A percentile compares a stretch with the other conserved stretches of the same genome.
Evolutionary conservation across 352 stramenopile species (phyloP).

Genomic region (Phytophthora hybrid): DNA sequence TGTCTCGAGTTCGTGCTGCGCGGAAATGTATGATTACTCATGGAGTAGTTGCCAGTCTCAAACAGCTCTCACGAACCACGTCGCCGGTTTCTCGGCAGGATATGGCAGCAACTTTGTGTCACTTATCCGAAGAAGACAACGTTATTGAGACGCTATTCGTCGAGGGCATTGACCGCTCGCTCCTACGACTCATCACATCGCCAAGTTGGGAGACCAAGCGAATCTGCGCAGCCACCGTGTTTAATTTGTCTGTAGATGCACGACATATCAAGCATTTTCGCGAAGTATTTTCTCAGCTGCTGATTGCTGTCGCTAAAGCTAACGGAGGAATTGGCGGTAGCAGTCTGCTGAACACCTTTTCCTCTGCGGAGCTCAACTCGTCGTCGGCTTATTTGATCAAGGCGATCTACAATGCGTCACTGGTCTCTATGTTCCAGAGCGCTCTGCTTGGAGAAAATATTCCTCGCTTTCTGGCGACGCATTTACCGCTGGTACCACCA

Average conservation of each 20-base stretch:
- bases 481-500: constrained; percentile 51
- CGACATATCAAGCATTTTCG: constrained; percentile 71
- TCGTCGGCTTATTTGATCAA: constrained; percentile 66
- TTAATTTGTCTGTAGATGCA: constrained; percentile 74
- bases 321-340: constrained; percentile 25
- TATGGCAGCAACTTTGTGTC: constrained; percentile 68
- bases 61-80: constrained; percentile 52
- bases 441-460: constrained; percentile 73
- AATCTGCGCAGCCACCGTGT: constrained; percentile 71
- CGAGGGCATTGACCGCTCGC: constrained; percentile 73
- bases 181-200: constrained; percentile 55
- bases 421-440: constrained; percentile 62
- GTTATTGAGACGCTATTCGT: constrained; percentile 69
- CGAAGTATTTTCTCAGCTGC: constrained; percentile 66
- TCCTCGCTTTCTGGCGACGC: constrained; percentile 59
- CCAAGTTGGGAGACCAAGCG: constrained; percentile 70
- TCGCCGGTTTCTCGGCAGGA: constrained; percentile 53
- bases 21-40: constrained; percentile 67
- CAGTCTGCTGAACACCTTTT: constrained; percentile 15
- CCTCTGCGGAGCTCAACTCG: constrained; percentile 22
- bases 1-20: constrained; percentile 50
- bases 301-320: constrained; percentile 44
- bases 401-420: constrained; percentile 73
- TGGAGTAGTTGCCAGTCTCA: constrained; percentile 57
- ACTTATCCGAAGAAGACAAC: constrained; percentile 69